A percentile compares a stretch with the other conserved stretches of the same genome.
These are phyloP conservation scores for Brassica balearica DNA, from an alignment of 441 rosid genomes.

Conservation along the genomic window DNA sequence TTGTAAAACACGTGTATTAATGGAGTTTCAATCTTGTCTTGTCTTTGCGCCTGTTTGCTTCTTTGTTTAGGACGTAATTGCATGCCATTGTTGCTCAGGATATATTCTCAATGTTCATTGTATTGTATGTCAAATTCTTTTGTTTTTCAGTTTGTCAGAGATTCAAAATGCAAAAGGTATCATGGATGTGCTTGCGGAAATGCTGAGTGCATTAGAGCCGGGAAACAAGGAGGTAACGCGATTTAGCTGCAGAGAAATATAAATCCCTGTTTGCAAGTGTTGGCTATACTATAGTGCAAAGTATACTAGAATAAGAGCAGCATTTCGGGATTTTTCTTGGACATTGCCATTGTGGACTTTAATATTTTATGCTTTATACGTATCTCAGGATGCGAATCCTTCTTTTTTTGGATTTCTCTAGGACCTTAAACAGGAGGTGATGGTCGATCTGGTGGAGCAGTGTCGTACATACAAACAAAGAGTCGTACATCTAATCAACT, in stretches of 20 bases:
- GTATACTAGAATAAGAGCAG: not conserved
- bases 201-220: slow-evolving; percentile 95
- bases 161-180: slow-evolving; percentile 98
- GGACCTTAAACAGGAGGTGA: slow-evolving; percentile 97
- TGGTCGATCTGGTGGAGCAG: slow-evolving; percentile 95
- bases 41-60: slow-evolving; percentile 11
- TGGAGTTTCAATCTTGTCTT: not conserved
- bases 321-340: slow-evolving; percentile 17
- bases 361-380: not conserved
- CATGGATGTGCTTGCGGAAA: slow-evolving; percentile 96
- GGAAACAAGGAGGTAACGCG: slow-evolving; percentile 81
- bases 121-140: slow-evolving; percentile 32
- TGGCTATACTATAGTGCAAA: slow-evolving; percentile 16
- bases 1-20: not conserved
- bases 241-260: slow-evolving; percentile 28
- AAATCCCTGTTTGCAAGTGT: slow-evolving; percentile 27
- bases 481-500: slow-evolving; percentile 97
- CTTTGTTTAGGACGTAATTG: slow-evolving; percentile 11
- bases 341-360: slow-evolving; percentile 13
- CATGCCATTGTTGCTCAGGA: slow-evolving; percentile 26
- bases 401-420: slow-evolving; percentile 44
- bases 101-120: slow-evolving; percentile 28
- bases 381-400: slow-evolving; percentile 19
- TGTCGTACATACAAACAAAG: slow-evolving; percentile 98
- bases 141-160: slow-evolving; percentile 80